These are phyloP conservation scores for Penicillium parvum DNA, from an alignment of 495 filamentous ascomycete genomes.

Conservation along the genomic window DNA sequence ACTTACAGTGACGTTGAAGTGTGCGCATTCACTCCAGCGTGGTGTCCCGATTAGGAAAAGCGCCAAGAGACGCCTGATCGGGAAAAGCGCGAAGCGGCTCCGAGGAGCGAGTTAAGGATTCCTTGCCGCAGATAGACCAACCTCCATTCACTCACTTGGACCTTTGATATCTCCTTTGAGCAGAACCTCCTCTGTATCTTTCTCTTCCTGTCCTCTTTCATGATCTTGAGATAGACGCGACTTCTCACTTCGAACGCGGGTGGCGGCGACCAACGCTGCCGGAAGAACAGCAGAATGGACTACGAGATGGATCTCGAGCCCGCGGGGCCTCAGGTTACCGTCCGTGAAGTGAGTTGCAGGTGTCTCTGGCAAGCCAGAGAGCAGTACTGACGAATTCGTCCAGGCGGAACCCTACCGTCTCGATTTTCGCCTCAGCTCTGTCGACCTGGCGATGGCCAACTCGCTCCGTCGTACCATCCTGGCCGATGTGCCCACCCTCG, in stretches of 20 bases:
- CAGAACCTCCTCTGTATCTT: too few relatives aligned
- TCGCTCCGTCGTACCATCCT: conserved; percentile 88
- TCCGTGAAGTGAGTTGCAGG: conserved; percentile 53
- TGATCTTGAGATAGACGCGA: conserved; percentile 4
- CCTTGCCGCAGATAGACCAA: conserved; percentile 6
- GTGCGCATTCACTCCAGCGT: neutral
- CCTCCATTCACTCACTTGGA: conserved; percentile 8
- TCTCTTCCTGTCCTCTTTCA: too few relatives aligned
- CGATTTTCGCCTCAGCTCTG: conserved; percentile 75
- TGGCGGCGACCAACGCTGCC: conserved; percentile 27
- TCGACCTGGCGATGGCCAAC: conserved; percentile 89
- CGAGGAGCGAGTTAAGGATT: conserved; percentile 18
- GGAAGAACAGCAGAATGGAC: conserved; percentile 48
- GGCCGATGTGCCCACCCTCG: conserved; percentile 90
- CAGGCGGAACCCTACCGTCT: conserved; percentile 67
- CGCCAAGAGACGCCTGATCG: conserved; percentile 18
- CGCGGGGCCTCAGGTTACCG: conserved; percentile 63
- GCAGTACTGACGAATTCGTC: conserved; percentile 1
- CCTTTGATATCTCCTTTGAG: too few relatives aligned
- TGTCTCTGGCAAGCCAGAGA: neutral
- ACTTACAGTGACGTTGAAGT: conserved; percentile 1
- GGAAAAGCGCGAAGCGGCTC: too few relatives aligned
- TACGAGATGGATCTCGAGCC: conserved; percentile 68
- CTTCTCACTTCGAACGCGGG: conserved; percentile 8
- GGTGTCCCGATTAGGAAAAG: conserved; percentile 35